Conservation (phyloP, 192 early-diverging fungal species). For the Thamnidium elegans region DNA sequence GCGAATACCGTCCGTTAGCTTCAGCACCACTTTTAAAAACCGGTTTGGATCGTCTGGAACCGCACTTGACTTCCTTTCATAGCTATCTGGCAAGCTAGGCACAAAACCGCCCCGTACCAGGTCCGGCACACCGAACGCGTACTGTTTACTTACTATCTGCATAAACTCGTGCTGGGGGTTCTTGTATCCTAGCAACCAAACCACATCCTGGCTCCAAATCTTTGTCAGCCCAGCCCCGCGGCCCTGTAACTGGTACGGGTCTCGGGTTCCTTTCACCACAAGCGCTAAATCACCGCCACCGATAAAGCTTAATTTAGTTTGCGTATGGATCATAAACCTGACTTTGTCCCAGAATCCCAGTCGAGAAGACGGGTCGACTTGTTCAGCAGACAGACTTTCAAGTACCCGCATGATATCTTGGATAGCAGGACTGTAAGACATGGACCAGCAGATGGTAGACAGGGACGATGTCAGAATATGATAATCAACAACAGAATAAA, state of each 20-base stretch:
- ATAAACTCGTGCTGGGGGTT: constrained; percentile 36
- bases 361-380: constrained; percentile 30
- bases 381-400: constrained; percentile 26
- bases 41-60: background rate
- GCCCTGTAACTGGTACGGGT: constrained; percentile 32
- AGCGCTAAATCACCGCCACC: constrained; percentile 29
- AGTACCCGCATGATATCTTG: constrained; percentile 28
- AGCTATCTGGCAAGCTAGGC: background rate
- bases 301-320: constrained; percentile 15
- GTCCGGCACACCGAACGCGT: constrained; percentile 34
- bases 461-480: constrained; percentile 12
- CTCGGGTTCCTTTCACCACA: constrained; percentile 29
- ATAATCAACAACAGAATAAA: constrained; percentile 36
- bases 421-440: constrained; percentile 33
- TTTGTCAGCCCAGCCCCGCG: constrained; percentile 32
- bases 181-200: constrained; percentile 28
- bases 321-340: constrained; percentile 30
- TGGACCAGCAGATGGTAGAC: constrained; percentile 29
- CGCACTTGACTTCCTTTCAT: no score
- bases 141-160: constrained; percentile 36
- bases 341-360: constrained; percentile 40
- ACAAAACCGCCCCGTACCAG: constrained; percentile 15
- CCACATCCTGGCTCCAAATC: constrained; percentile 30
- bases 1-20: constrained; percentile 29
- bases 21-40: constrained; percentile 29